Percentiles rank a stretch among this genome's conserved stretches.
Evolutionary conservation across 331 rosid species (phyloP).

Genomic region (Malus hybrid): DNA sequence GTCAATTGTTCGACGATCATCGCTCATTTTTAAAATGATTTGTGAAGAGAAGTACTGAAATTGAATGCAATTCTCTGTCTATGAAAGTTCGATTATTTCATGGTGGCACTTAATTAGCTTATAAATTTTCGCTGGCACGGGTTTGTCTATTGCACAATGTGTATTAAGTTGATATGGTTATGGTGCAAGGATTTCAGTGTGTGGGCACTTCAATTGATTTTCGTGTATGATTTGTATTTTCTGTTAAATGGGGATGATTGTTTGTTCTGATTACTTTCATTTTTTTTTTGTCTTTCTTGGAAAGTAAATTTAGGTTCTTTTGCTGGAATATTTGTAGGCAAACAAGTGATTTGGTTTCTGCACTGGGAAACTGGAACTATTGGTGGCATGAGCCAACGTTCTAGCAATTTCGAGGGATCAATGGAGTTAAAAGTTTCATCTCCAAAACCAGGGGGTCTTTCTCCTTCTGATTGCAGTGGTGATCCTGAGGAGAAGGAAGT

Average conservation of each 20-base stretch:
- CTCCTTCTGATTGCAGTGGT: constrained; percentile 65
- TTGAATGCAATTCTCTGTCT: background rate
- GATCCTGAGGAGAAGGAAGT: constrained; percentile 97
- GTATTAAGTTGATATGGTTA: background rate
- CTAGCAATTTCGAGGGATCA: constrained; percentile 23
- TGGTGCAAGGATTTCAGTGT: background rate
- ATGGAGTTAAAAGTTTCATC: constrained; percentile 87
- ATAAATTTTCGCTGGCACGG: background rate
- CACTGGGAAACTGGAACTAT: constrained; percentile 25
- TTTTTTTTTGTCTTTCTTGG: background rate
- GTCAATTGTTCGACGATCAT: background rate
- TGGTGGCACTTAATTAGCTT: background rate
- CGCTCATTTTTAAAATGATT: background rate
- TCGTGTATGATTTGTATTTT: background rate
- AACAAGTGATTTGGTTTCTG: constrained; percentile 26
- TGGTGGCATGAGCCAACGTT: constrained; percentile 18
- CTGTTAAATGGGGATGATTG: background rate
- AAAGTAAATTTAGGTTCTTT: constrained; percentile 24
- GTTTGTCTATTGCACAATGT: background rate
- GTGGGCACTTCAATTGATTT: background rate
- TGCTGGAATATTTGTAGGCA: constrained; percentile 15
- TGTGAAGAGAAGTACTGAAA: background rate
- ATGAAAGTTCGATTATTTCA: background rate
- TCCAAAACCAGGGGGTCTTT: constrained; percentile 60
- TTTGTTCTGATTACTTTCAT: background rate